Conservation (phyloP, 192 early-diverging fungal genomes). For the Backusella liffmaniae region DNA sequence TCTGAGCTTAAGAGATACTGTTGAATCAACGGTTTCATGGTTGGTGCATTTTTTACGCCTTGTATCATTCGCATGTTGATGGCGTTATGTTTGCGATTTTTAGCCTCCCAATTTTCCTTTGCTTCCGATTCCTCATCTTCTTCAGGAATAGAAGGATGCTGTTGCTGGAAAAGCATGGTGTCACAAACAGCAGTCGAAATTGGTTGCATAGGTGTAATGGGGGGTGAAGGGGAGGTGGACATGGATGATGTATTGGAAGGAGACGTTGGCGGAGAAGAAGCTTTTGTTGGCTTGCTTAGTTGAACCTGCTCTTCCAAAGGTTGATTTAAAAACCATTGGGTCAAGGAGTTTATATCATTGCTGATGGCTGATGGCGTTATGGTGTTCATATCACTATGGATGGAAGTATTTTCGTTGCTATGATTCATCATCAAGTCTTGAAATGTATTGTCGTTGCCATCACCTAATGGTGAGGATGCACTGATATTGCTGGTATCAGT, state of each 20-base stretch:
- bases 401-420: background rate
- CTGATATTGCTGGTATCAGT: background rate
- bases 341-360: background rate
- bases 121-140: conserved; percentile 7
- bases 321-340: conserved; percentile 6
- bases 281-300: background rate
- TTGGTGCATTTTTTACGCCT: background rate
- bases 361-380: conserved; percentile 16
- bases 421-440: background rate
- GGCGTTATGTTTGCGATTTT: conserved; percentile 7
- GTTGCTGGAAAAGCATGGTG: background rate
- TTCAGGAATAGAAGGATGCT: conserved; percentile 17
- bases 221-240: conserved; percentile 12
- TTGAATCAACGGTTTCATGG: conserved; percentile 19
- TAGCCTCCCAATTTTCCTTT: background rate
- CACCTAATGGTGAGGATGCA: background rate
- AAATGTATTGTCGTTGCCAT: background rate
- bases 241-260: conserved; percentile 4
- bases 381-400: conserved; percentile 2
- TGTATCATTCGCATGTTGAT: conserved; percentile 16
- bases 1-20: conserved; percentile 14
- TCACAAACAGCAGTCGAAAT: background rate
- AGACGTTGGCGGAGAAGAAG: background rate
- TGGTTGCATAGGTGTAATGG: background rate
- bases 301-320: background rate